Conservation (phyloP, 2,329 filamentous ascomycete genomes). For the Scedosporium boydii region DNA sequence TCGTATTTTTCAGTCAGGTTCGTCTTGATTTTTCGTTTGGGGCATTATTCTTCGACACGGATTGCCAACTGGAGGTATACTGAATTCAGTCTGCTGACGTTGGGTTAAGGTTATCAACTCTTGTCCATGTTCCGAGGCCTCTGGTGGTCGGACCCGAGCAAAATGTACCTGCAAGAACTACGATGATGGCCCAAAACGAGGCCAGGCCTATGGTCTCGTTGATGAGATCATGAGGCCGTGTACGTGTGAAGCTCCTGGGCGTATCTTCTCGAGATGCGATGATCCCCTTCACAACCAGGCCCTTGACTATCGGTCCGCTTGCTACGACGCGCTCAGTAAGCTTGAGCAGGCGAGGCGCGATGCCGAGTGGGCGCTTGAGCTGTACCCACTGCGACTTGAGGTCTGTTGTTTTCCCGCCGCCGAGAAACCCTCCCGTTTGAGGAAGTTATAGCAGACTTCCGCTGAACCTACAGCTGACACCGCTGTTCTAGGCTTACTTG, state of each 20-base stretch:
- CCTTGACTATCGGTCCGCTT: slow-evolving; percentile 26
- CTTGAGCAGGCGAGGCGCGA: slow-evolving; percentile 27
- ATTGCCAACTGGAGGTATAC: neutral
- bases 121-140: neutral
- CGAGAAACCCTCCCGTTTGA: neutral
- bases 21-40: neutral
- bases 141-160: neutral
- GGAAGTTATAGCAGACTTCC: neutral
- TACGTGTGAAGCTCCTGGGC: slow-evolving; percentile 22
- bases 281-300: slow-evolving; percentile 27
- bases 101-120: slow-evolving; percentile 3
- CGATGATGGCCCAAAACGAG: slow-evolving; percentile 19
- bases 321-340: slow-evolving; percentile 26
- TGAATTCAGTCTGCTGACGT: neutral
- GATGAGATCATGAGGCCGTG: slow-evolving; percentile 31
- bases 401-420: slow-evolving; percentile 15
- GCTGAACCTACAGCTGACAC: slow-evolving; percentile 4
- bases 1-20: slow-evolving; percentile 3
- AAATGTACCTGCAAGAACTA: slow-evolving; percentile 29
- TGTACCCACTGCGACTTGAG: slow-evolving; percentile 29
- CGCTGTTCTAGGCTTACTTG: slow-evolving; percentile 26
- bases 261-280: slow-evolving; percentile 28
- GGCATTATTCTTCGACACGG: too few species aligned
- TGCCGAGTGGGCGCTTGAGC: slow-evolving; percentile 32
- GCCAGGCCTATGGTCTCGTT: slow-evolving; percentile 18